These are phyloP conservation scores for Neltuma alba DNA, from an alignment of 306 rosid species.

Conservation along the genomic window DNA sequence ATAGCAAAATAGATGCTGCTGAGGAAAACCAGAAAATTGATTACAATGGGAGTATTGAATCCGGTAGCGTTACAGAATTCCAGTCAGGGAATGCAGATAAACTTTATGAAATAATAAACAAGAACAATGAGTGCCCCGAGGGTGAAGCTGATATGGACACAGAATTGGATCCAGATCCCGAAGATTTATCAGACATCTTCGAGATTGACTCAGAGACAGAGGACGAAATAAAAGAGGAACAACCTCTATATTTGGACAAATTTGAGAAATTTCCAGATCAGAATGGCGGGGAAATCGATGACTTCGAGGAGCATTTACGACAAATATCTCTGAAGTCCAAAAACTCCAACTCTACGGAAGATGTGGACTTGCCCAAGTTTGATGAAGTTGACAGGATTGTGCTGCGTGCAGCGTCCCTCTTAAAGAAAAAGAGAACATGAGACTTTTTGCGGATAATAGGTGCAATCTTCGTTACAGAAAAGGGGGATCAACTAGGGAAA, in stretches of 20 bases:
- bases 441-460: slow-evolving; percentile 16
- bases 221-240: slow-evolving; percentile 44
- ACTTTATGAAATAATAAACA: slow-evolving; percentile 39
- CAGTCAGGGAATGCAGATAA: slow-evolving; percentile 44
- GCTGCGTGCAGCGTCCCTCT: slow-evolving; percentile 70
- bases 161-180: slow-evolving; percentile 60
- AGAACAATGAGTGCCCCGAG: slow-evolving; percentile 39
- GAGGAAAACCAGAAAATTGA: slow-evolving; percentile 51
- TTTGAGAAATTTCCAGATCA: slow-evolving; percentile 66
- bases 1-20: slow-evolving; percentile 38
- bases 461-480: not conserved
- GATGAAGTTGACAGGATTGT: slow-evolving; percentile 85
- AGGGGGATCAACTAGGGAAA: not conserved
- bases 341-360: slow-evolving; percentile 39
- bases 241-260: slow-evolving; percentile 77
- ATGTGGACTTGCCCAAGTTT: slow-evolving; percentile 46
- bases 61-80: slow-evolving; percentile 43
- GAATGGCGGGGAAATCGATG: slow-evolving; percentile 53
- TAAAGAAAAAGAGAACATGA: slow-evolving; percentile 65
- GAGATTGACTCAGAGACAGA: slow-evolving; percentile 67
- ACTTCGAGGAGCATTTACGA: slow-evolving; percentile 72
- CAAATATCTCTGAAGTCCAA: slow-evolving; percentile 62
- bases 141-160: slow-evolving; percentile 52
- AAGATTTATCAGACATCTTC: slow-evolving; percentile 74
- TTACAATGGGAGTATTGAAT: slow-evolving; percentile 35